These are phyloP conservation scores for Eucalyptus erythrocorys DNA, from an alignment of 345 rosid genomes.

Conservation along the genomic window DNA sequence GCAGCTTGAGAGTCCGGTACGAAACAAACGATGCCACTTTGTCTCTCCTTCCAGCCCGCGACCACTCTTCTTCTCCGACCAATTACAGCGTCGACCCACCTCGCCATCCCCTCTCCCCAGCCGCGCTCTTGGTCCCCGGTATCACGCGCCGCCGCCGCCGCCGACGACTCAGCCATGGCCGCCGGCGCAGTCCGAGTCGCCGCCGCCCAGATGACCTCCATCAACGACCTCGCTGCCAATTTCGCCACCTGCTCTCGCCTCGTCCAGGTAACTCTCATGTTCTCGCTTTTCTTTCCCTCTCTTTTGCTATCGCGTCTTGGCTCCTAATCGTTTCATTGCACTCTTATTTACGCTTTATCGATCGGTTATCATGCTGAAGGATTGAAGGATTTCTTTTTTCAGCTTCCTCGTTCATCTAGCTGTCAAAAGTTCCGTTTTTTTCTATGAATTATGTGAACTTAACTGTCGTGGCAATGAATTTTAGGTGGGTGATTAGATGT, in stretches of 20 bases:
- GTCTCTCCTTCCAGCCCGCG: background rate
- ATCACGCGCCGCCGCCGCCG: background rate
- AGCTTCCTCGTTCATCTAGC: background rate
- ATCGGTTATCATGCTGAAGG: background rate
- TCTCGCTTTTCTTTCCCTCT: background rate
- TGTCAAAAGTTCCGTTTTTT: background rate
- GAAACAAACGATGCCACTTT: background rate
- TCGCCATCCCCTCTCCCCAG: background rate
- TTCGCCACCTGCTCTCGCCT: constrained; percentile 87
- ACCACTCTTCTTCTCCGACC: background rate
- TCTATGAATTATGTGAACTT: background rate
- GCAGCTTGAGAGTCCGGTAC: background rate
- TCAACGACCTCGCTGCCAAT: constrained; percentile 72
- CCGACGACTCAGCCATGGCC: constrained; percentile 26
- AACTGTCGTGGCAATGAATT: background rate
- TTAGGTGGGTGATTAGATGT: background rate
- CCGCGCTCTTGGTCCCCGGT: background rate
- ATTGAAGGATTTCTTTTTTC: background rate
- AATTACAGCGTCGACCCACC: background rate
- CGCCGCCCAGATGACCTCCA: constrained; percentile 94
- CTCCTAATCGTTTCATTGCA: background rate
- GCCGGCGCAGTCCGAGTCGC: constrained; percentile 63
- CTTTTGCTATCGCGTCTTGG: background rate
- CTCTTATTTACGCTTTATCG: background rate
- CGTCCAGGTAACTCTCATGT: constrained; percentile 32